Percentiles rank a stretch among this genome's conserved stretches.
phyloP scores from a whole-genome alignment of 129 eudicot species.

The Arctium minus region DNA sequence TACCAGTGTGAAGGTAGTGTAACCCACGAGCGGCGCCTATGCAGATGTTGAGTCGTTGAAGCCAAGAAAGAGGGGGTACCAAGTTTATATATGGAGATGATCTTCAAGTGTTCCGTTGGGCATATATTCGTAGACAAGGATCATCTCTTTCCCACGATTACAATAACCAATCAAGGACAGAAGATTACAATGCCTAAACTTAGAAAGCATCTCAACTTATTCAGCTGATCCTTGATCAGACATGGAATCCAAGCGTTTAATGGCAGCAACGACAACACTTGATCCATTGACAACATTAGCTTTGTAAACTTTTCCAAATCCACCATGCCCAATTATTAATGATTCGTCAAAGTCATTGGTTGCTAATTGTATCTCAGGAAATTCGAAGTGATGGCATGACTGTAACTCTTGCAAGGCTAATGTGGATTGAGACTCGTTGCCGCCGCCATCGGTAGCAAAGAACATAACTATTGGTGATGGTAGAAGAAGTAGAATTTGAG shows the following conservation, averaged over 20 bases:
- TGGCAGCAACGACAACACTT: neutral
- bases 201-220: slow-evolving; percentile 18
- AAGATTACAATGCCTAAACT: slow-evolving; percentile 12
- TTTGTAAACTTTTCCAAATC: neutral
- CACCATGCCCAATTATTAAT: neutral
- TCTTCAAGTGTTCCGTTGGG: slow-evolving; percentile 20
- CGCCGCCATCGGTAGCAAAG: no score
- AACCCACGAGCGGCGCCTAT: slow-evolving; percentile 31
- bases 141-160: slow-evolving; percentile 4
- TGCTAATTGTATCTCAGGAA: no score
- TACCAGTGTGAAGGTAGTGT: slow-evolving; percentile 33
- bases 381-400: slow-evolving; percentile 1
- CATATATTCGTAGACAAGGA: slow-evolving; percentile 17
- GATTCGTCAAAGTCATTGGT: slow-evolving; percentile 1
- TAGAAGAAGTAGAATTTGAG: no score
- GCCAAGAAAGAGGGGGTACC: slow-evolving; percentile 25
- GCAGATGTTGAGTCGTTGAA: slow-evolving; percentile 25
- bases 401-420: neutral
- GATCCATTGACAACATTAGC: no score
- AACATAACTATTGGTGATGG: no score
- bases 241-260: neutral
- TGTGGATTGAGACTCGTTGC: no score
- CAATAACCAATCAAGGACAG: slow-evolving; percentile 17
- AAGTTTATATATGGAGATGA: slow-evolving; percentile 7
- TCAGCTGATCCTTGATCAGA: slow-evolving; percentile 17